A percentile compares a stretch with the other conserved stretches of the same genome.
Conservation (phyloP, 345 rosid species). For the Chamaenerion angustifolium region DNA sequence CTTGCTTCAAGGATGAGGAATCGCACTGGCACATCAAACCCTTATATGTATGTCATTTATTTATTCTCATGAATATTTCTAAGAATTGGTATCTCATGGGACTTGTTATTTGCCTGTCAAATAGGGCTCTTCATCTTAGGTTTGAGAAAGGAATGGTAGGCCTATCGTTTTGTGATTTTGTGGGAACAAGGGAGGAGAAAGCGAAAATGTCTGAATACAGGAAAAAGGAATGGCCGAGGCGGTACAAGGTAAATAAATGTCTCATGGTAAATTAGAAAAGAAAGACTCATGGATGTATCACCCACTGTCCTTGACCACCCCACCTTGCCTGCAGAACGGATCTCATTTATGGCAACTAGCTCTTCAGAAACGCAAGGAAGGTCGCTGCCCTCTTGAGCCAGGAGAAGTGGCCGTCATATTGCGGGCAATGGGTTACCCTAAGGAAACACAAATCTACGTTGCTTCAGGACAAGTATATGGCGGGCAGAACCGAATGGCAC, state of each 20-base stretch:
- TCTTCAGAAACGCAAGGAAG: constrained; percentile 94
- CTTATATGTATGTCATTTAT: constrained; percentile 57
- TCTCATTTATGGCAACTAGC: constrained; percentile 96
- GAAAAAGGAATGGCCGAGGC: constrained; percentile 97
- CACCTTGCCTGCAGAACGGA: constrained; percentile 60
- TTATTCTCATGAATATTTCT: constrained; percentile 1
- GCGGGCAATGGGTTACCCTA: constrained; percentile 97
- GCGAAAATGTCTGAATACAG: constrained; percentile 86
- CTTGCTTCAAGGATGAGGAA: constrained; percentile 90
- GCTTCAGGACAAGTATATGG: constrained; percentile 99
- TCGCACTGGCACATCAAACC: constrained; percentile 79
- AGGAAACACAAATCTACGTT: constrained; percentile 96
- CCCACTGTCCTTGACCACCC: not conserved
- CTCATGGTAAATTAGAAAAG: no score
- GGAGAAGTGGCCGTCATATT: constrained; percentile 98
- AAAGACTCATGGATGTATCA: not conserved
- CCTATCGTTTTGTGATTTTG: constrained; percentile 91
- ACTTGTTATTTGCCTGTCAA: constrained; percentile 8
- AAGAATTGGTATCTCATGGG: constrained; percentile 5
- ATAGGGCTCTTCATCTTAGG: constrained; percentile 99
- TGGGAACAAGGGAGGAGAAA: constrained; percentile 97
- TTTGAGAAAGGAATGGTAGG: constrained; percentile 99
- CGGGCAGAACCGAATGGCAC: constrained; percentile 98
- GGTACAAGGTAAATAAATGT: constrained; percentile 55
- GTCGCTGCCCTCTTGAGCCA: constrained; percentile 98